Conservation (phyloP, 768 basidiomycete species). For the Tubosaeta sp. region DNA sequence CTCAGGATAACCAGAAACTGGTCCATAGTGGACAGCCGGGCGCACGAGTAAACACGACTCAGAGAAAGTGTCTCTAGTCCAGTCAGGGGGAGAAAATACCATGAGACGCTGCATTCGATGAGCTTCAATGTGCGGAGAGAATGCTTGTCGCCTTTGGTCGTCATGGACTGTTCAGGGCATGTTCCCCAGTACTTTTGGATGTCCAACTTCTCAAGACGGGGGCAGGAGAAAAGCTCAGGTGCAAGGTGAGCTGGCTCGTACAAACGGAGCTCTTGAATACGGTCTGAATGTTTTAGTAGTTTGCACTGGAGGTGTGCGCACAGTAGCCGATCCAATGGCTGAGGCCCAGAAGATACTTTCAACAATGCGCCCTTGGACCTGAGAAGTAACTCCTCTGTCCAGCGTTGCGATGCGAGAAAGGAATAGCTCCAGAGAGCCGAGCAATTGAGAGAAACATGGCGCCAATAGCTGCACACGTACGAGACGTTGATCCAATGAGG, state of each 20-base stretch:
- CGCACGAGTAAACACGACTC: conserved; percentile 11
- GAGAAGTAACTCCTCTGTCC: conserved; percentile 38
- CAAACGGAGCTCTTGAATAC: neutral
- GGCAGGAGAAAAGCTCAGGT: neutral
- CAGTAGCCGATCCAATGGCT: too few species aligned
- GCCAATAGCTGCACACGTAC: neutral
- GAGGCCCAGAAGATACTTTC: neutral
- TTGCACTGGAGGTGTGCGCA: neutral
- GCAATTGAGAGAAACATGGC: neutral
- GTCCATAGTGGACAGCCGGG: conserved; percentile 19
- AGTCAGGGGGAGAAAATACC: neutral
- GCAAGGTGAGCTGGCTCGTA: too few species aligned
- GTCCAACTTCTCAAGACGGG: neutral
- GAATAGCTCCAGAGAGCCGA: conserved; percentile 10
- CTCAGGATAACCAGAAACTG: conserved; percentile 31
- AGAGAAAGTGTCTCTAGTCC: conserved; percentile 35
- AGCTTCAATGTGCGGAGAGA: neutral
- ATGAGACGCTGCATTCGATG: neutral
- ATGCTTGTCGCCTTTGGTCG: neutral
- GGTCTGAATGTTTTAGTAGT: neutral
- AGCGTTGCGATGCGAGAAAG: conserved; percentile 26
- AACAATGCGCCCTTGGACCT: conserved; percentile 39
- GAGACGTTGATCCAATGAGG: neutral
- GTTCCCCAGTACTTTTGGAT: neutral
- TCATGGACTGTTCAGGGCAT: neutral